Evolutionary conservation across 2,329 filamentous ascomycete genomes (phyloP), one percentile per base, ranked within the genome.

Genomic region (Clarireedia homoeocarpa): DNA sequence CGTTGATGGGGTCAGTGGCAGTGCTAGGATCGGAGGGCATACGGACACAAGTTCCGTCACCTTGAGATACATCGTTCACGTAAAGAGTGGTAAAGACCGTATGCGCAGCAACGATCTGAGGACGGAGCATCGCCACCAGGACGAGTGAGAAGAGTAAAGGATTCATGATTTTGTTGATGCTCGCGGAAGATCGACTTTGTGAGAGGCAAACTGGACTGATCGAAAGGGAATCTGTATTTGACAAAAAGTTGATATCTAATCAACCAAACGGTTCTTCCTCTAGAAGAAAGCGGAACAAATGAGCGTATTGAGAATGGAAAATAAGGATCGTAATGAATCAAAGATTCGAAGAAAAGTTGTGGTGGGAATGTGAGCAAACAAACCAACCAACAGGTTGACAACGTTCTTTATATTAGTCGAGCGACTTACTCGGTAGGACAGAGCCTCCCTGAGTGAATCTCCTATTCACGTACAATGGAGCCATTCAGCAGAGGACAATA

Each of bases 1-100:
- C 74, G 4, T 72, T 71, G 52, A 90, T 75, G 27, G 86, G 86
- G 38, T 69, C 70, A 5, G 79, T 86, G 50, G 79, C 75, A 0
- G 74, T 78, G 6, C 70, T 68, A 3, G 75, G 71, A 54, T 81
- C 72, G 42, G 71, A 74, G 53, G 80, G 80, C 79, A 86, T 86
- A 44, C 87, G 83, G 51, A 91, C 78, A 64, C 85, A 89, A 26
- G 83, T 85, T 30, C 81, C 86, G 66, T 88, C 83, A 59, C 87
- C 87, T 70, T 89, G 83, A 63, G 79, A 77, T 48, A 77, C 71
- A 58, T 79, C 79, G 63, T 86, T 74, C 62, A 88, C 71, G 62
- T 78, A 84, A 49, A 88, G 72, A 4, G 79, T 85, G 1, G 83
- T 84, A 67, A 88, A 81, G 49, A 81, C 69, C 5, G 83, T 86